phyloP scores from a whole-genome alignment of 208 protist species.

The Strigomonas culicis region DNA sequence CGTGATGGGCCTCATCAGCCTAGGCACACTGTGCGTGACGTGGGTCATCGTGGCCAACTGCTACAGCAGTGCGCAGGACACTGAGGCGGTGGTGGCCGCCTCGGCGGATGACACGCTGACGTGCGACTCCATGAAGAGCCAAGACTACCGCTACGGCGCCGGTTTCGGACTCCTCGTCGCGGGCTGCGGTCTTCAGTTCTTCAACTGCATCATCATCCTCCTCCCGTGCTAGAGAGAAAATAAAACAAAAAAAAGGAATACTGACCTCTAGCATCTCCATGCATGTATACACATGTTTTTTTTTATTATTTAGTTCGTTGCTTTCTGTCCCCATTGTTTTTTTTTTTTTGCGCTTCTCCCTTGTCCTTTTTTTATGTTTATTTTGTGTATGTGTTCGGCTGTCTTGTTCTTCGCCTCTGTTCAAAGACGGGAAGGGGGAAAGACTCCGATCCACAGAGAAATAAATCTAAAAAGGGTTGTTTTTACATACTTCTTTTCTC shows the following conservation, averaged over 20 bases:
- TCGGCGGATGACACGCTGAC: too few relatives aligned
- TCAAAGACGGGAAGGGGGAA: background rate
- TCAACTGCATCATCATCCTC: constrained; percentile 41
- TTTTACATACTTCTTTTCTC: background rate
- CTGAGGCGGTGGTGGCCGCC: too few relatives aligned
- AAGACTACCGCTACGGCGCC: constrained; percentile 35
- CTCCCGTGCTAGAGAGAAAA: constrained; percentile 37
- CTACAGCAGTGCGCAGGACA: constrained; percentile 24
- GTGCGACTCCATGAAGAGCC: too few relatives aligned
- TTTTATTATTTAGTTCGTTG: too few relatives aligned
- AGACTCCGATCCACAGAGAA: background rate
- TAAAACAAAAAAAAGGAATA: too few relatives aligned
- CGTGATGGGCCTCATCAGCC: constrained; percentile 24
- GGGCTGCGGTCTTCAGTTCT: constrained; percentile 35
- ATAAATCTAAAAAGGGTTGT: too few relatives aligned
- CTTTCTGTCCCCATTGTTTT: too few relatives aligned
- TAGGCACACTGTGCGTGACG: constrained; percentile 20
- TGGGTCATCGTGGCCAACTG: constrained; percentile 29
- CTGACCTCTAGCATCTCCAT: too few relatives aligned
- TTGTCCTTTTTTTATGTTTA: background rate
- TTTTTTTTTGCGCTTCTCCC: background rate
- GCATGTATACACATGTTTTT: too few relatives aligned
- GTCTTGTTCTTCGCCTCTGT: background rate
- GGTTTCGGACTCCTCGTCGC: constrained; percentile 39
- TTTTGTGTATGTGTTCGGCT: background rate